phyloP scores from a whole-genome alignment of 257 asterid species.

The Nicotiana paniculata region DNA sequence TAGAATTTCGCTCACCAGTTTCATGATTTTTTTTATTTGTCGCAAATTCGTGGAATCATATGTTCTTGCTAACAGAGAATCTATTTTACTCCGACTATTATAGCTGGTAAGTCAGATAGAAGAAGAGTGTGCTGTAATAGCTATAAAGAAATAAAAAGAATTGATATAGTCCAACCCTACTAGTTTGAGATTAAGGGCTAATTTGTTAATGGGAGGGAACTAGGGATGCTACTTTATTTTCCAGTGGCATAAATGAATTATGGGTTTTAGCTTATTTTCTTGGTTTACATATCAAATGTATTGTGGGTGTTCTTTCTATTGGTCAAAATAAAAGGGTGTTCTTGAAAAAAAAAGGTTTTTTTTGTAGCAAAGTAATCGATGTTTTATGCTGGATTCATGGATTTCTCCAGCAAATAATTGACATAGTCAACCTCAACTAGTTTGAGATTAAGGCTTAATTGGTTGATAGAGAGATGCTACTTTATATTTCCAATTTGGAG shows the following conservation, averaged over 20 bases:
- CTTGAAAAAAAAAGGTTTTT: neutral
- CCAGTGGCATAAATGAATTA: neutral
- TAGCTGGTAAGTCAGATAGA: neutral
- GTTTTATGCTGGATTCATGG: neutral
- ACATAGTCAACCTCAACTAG: neutral
- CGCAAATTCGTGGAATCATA: neutral
- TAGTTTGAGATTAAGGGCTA: neutral
- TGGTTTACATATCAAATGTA: neutral
- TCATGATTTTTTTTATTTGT: neutral
- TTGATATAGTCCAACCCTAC: neutral
- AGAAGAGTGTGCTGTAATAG: neutral
- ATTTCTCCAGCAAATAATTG: neutral
- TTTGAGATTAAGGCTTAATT: neutral
- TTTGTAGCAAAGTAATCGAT: neutral
- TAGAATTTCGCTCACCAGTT: neutral
- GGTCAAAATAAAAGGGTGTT: neutral
- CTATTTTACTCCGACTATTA: neutral
- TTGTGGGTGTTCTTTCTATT: neutral
- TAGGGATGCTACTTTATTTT: neutral
- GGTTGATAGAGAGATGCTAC: neutral
- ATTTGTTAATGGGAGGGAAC: neutral
- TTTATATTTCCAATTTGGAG: neutral
- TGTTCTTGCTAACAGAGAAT: neutral
- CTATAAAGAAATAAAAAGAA: neutral
- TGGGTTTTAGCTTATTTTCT: neutral